phyloP scores from a whole-genome alignment of 2,329 filamentous ascomycete species.

The Arthrinium puccinioides region DNA sequence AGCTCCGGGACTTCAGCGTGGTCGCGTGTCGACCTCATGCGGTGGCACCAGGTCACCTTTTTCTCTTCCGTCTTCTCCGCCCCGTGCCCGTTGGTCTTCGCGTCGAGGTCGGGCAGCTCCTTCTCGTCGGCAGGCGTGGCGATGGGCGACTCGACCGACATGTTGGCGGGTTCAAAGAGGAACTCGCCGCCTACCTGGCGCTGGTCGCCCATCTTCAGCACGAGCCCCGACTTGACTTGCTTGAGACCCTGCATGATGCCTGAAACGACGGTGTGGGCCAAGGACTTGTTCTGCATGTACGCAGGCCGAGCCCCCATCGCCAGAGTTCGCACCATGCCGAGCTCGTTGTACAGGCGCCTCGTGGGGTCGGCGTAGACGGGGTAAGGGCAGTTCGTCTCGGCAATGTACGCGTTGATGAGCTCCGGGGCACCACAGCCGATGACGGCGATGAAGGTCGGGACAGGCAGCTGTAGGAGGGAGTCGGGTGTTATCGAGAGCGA shows the following conservation, averaged over 20 bases:
- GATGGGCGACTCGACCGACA: constrained; percentile 35
- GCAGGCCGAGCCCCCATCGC: constrained; percentile 51
- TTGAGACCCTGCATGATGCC: constrained; percentile 54
- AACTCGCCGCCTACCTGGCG: constrained; percentile 72
- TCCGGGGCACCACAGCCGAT: constrained; percentile 65
- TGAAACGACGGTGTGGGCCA: constrained; percentile 40
- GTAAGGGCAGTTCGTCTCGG: constrained; percentile 58
- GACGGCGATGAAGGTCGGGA: constrained; percentile 57
- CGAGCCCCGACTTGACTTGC: constrained; percentile 49
- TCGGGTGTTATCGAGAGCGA: constrained; percentile 49
- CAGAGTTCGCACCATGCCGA: constrained; percentile 63
- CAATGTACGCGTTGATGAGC: constrained; percentile 60
- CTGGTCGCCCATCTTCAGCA: constrained; percentile 56
- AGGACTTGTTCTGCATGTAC: constrained; percentile 51
- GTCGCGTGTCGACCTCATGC: constrained; percentile 73
- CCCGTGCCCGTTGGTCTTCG: constrained; percentile 12
- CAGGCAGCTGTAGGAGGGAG: constrained; percentile 39
- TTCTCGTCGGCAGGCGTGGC: constrained; percentile 27
- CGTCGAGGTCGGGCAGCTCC: constrained; percentile 8
- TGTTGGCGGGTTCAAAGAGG: constrained; percentile 52
- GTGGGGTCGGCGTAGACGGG: constrained; percentile 74
- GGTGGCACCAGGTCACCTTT: constrained; percentile 69
- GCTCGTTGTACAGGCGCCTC: constrained; percentile 54
- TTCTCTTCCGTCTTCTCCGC: constrained; percentile 41
- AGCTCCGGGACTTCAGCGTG: constrained; percentile 66